Percentiles rank a stretch among this genome's conserved stretches.
Conservation (phyloP, 2,329 filamentous ascomycete genomes). For the Colletotrichum godetiae region DNA sequence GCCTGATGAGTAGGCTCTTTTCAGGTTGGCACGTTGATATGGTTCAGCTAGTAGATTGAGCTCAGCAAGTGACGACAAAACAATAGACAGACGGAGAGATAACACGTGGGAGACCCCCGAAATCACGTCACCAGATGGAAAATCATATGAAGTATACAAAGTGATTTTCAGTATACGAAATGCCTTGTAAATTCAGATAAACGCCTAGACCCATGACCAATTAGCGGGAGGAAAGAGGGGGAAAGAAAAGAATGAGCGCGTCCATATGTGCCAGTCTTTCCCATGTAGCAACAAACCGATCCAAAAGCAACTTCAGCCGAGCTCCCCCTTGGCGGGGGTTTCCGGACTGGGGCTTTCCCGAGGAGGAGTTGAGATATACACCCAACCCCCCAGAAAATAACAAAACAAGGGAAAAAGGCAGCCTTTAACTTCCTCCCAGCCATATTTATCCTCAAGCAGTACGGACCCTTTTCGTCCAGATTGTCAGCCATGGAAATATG, state of each 20-base stretch:
- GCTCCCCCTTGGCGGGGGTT: no score
- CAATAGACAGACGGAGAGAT: no score
- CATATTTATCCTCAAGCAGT: no score
- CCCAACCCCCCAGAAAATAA: neutral
- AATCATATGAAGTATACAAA: neutral
- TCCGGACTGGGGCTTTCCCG: neutral
- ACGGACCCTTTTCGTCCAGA: neutral
- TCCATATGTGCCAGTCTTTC: neutral
- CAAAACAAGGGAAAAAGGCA: neutral
- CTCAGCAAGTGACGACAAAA: neutral
- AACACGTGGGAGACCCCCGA: neutral
- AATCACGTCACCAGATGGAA: neutral
- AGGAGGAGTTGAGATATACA: neutral
- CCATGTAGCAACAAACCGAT: neutral
- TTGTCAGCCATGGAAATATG: neutral
- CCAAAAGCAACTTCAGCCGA: neutral
- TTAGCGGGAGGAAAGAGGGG: neutral
- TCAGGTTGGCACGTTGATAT: neutral
- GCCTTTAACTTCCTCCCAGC: no score
- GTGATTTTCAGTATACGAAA: neutral
- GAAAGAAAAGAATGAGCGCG: neutral
- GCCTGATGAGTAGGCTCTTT: neutral
- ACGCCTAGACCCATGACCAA: constrained; percentile 2
- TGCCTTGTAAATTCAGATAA: neutral
- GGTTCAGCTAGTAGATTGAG: neutral